Percentiles rank a stretch among this genome's conserved stretches.
Conservation (phyloP, 2,329 filamentous ascomycete genomes). For the Bipolaris cookei region DNA sequence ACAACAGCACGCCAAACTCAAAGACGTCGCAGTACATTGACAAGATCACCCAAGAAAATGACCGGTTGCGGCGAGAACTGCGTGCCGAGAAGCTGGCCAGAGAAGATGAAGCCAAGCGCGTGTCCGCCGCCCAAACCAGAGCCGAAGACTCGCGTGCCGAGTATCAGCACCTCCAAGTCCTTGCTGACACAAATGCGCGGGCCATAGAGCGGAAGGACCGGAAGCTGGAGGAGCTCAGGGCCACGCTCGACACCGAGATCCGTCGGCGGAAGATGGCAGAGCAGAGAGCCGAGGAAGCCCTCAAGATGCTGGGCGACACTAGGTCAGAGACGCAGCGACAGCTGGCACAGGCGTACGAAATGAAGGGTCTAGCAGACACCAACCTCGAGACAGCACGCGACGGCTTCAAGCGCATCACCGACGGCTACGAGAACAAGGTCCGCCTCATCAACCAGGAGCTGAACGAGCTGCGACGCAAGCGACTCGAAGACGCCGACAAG, state of each 20-base stretch:
- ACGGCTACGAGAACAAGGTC: conserved; percentile 46
- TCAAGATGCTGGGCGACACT: conserved; percentile 68
- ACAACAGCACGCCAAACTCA: conserved; percentile 41
- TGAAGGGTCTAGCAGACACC: conserved; percentile 60
- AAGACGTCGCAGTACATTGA: conserved; percentile 65
- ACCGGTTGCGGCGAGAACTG: conserved; percentile 73
- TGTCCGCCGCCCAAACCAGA: conserved; percentile 72
- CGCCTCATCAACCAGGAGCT: conserved; percentile 62
- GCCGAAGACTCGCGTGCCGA: conserved; percentile 72
- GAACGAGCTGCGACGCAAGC: conserved; percentile 38
- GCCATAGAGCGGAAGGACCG: conserved; percentile 75
- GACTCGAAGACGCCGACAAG: conserved; percentile 42
- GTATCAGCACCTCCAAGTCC: conserved; percentile 72
- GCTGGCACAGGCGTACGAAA: conserved; percentile 63
- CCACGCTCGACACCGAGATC: conserved; percentile 68
- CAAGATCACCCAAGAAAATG: conserved; percentile 79
- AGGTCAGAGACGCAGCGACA: conserved; percentile 65
- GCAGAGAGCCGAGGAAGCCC: conserved; percentile 65
- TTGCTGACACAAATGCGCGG: conserved; percentile 73
- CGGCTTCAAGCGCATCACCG: conserved; percentile 72
- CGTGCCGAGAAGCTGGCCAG: conserved; percentile 55
- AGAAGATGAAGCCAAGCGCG: conserved; percentile 73
- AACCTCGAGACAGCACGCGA: conserved; percentile 72
- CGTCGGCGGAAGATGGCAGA: conserved; percentile 66
- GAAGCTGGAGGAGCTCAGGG: conserved; percentile 72